phyloP scores from a whole-genome alignment of 768 basidiomycete species.

The Leccinum disarticulatum region DNA sequence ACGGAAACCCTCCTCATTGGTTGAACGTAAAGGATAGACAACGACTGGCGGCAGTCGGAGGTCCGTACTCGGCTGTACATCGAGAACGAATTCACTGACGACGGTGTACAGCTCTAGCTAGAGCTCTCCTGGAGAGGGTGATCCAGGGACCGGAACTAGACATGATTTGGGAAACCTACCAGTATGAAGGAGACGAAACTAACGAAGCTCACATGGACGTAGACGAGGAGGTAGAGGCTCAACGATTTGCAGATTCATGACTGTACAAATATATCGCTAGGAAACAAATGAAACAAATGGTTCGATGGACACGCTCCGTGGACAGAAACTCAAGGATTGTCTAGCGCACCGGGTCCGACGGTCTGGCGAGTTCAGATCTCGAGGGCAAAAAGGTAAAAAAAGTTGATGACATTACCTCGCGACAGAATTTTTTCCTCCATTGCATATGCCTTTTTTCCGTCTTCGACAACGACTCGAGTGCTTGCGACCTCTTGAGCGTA shows the following conservation, averaged over 20 bases:
- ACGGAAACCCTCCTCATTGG: conserved; percentile 66
- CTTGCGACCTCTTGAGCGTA: conserved; percentile 39
- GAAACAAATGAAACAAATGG: not conserved
- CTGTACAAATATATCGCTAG: not conserved
- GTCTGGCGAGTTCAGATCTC: conserved; percentile 18
- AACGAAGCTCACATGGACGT: conserved; percentile 44
- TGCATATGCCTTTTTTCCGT: conserved; percentile 44
- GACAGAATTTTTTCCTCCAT: conserved; percentile 60
- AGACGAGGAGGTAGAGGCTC: conserved; percentile 51
- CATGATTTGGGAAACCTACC: conserved; percentile 60
- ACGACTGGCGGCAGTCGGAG: conserved; percentile 47
- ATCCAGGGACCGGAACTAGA: conserved; percentile 74
- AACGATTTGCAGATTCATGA: conserved; percentile 22
- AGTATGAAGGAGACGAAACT: conserved; percentile 43
- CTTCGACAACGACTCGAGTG: conserved; percentile 34
- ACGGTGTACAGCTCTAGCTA: conserved; percentile 48
- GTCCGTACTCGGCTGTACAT: conserved; percentile 35
- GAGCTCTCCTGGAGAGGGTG: conserved; percentile 62
- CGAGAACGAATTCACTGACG: conserved; percentile 4
- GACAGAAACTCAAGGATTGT: conserved; percentile 12
- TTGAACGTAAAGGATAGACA: conserved; percentile 39
- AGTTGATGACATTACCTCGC: conserved; percentile 35
- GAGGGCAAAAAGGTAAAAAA: not conserved
- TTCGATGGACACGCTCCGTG: not conserved
- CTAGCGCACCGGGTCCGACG: conserved; percentile 15